Conservation (phyloP, 225 moss, liverwort and hornwort genomes). For the Marchantia polymorpha region DNA sequence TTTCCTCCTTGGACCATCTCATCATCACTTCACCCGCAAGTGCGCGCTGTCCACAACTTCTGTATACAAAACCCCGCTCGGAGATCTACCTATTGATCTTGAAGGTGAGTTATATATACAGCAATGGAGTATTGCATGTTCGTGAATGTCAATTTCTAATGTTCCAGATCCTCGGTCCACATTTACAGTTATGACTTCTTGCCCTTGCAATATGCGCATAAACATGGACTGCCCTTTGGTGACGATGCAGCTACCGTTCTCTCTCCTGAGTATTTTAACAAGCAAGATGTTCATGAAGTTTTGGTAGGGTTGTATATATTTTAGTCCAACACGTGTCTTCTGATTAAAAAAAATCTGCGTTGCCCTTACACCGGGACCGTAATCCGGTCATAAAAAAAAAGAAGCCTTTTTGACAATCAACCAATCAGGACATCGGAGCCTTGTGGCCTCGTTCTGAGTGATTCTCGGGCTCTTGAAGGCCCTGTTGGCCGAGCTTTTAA, state of each 20-base stretch:
- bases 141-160: constrained; percentile 23
- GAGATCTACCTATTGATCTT: constrained; percentile 82
- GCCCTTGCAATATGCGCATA: background rate
- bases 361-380: no score
- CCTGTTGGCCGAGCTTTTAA: no score
- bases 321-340: background rate
- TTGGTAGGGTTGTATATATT: background rate
- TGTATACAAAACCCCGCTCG: constrained; percentile 81
- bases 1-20: constrained; percentile 92
- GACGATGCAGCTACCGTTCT: constrained; percentile 16
- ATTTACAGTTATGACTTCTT: background rate
- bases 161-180: constrained; percentile 15
- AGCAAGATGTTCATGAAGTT: background rate
- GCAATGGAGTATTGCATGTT: constrained; percentile 32
- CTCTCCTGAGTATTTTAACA: background rate
- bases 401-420: no score
- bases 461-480: no score
- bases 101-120: constrained; percentile 62
- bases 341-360: background rate
- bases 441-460: no score
- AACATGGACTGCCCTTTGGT: background rate
- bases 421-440: no score
- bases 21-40: constrained; percentile 81
- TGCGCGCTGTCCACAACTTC: constrained; percentile 78
- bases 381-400: no score